These are phyloP conservation scores for Nidularia pulvinata DNA, from an alignment of 768 basidiomycete species.

Conservation along the genomic window DNA sequence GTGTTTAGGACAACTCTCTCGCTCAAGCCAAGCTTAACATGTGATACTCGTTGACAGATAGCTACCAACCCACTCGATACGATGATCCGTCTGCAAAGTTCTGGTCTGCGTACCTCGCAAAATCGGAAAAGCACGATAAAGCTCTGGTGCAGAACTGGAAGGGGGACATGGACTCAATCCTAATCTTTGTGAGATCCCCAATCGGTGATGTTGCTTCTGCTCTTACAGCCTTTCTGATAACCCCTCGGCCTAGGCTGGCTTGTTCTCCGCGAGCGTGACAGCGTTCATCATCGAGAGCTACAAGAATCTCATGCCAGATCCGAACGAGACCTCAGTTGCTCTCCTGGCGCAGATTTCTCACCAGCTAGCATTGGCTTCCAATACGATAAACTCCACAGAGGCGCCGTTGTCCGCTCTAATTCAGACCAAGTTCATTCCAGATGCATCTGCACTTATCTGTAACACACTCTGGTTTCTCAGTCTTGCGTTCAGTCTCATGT, in stretches of 20 bases:
- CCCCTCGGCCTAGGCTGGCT: constrained; percentile 36
- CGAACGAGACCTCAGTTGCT: constrained; percentile 17
- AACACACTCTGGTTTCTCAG: constrained; percentile 47
- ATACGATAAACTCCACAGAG: constrained; percentile 4
- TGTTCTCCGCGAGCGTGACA: constrained; percentile 37
- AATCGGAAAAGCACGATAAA: constrained; percentile 28
- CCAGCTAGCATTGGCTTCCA: constrained; percentile 20
- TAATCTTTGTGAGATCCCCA: constrained; percentile 31
- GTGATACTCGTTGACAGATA: constrained; percentile 1
- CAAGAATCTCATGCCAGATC: constrained; percentile 24
- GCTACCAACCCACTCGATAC: constrained; percentile 14
- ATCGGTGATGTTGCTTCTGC: too few relatives aligned
- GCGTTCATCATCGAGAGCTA: constrained; percentile 38
- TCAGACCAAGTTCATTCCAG: constrained; percentile 13
- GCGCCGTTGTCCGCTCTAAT: background rate
- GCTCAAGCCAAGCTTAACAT: background rate
- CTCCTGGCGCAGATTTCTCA: constrained; percentile 27
- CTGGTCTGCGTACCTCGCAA: constrained; percentile 33
- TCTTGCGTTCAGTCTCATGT: constrained; percentile 36
- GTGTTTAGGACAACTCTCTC: background rate
- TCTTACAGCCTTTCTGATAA: too few relatives aligned
- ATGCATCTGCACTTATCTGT: constrained; percentile 27
- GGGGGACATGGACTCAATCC: constrained; percentile 36
- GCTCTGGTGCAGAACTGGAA: constrained; percentile 33
- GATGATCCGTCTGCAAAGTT: constrained; percentile 34